Evolutionary conservation across 2,329 filamentous ascomycete genomes (phyloP), one percentile per base, ranked within the genome.

Genomic region (Zopfia rhizophila): DNA sequence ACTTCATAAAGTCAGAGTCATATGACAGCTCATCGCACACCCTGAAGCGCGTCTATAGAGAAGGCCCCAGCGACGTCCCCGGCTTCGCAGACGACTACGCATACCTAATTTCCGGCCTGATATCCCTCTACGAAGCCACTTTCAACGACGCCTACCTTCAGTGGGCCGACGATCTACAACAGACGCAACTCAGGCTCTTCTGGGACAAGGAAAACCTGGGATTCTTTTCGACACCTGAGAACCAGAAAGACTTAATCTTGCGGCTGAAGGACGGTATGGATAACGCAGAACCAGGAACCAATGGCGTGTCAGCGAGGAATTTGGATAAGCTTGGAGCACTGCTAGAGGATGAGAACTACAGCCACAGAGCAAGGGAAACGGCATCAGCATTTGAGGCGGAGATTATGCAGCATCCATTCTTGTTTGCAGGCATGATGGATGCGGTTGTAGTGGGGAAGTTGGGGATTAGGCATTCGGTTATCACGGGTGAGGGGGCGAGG

Each of bases 221-320:
- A 22, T 94, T 93, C 78, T 94, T 89, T 75, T 86, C 85, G 4
- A 91, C 88, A 1, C 75, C 80, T 4, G 74, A 77, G 10, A 72
- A 80, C 29, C 84, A 87, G 7, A 76, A 85, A 0, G 84, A 91
- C 61, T 82, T 88, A 19, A 87, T 97, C 48, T 83, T 97, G 49
- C 87, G 93, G 17, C 82, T 97, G 37, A 99, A 99, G 73, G 91
- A 95, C 53, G 94, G 91, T 55, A 97, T 97, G 82, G 94, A 99
- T 70, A 90, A 90, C 4, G 87, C 91, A 1, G 88, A 94, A 49
- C 94, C 94, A 1, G 94, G 91, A 0, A 88, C 90, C 38, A 99
- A 99, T 66, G 91, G 90, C 27, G 83, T 93, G 5, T 88, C 89
- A n/a, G 89, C 90, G 0, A 82, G 84, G 12, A 97, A 97, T 65